Percentiles rank a stretch among this genome's conserved stretches.
Conservation (phyloP, 1,284 basidiomycete genomes). For the Malassezia pachydermatis region DNA sequence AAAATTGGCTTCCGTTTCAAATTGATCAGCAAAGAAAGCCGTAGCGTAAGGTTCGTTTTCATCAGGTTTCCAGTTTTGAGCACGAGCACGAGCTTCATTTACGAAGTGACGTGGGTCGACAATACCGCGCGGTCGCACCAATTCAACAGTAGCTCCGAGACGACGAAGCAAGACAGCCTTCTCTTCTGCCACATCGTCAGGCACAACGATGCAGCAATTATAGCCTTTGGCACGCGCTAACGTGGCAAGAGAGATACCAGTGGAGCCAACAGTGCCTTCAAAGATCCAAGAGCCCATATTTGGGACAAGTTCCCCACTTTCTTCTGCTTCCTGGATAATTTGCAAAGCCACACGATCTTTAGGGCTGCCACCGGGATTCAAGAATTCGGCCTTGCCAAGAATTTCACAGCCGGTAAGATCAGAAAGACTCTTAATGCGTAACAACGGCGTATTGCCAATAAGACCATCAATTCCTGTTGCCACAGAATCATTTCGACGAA, state of each 20-base stretch:
- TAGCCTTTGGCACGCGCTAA: constrained; percentile 59
- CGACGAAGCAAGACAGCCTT: constrained; percentile 73
- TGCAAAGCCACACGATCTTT: constrained; percentile 90
- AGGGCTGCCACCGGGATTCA: constrained; percentile 94
- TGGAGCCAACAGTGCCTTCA: constrained; percentile 84
- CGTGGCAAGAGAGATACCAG: constrained; percentile 90
- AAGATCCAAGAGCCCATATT: constrained; percentile 86
- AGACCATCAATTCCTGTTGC: constrained; percentile 3
- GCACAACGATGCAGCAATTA: constrained; percentile 49
- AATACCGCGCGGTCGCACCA: constrained; percentile 49
- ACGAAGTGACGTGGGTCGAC: constrained; percentile 45
- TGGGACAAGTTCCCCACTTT: constrained; percentile 68
- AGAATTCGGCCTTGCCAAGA: constrained; percentile 88
- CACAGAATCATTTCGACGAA: constrained; percentile 2
- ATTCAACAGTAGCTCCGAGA: constrained; percentile 76
- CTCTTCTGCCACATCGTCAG: constrained; percentile 62
- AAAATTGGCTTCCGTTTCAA: constrained; percentile 76
- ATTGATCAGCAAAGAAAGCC: constrained; percentile 70
- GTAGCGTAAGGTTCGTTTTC: constrained; percentile 23
- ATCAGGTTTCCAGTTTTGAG: constrained; percentile 24
- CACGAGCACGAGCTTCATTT: constrained; percentile 38
- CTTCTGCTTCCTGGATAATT: constrained; percentile 72
- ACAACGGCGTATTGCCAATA: constrained; percentile 71
- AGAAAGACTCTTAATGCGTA: constrained; percentile 82
- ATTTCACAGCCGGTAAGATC: constrained; percentile 85